phyloP scores from a whole-genome alignment of 1,284 basidiomycete genomes.

The Ceratobasidium sp. region DNA sequence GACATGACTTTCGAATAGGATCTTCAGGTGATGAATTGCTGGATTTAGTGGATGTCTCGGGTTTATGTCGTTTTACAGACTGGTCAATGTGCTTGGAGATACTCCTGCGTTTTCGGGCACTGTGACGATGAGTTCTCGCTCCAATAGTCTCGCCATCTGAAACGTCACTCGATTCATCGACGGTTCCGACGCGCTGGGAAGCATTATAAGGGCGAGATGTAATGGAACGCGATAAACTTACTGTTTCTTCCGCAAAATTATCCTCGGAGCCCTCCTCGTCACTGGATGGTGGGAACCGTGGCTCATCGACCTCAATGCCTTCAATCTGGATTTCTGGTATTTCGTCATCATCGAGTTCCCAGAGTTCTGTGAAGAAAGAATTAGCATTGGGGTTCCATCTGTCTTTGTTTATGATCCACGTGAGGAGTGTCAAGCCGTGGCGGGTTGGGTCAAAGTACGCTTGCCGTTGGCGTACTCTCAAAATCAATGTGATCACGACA shows the following conservation, averaged over 20 bases:
- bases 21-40: background rate
- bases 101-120: constrained; percentile 34
- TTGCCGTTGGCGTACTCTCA: constrained; percentile 32
- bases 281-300: background rate
- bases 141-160: constrained; percentile 29
- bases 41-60: background rate
- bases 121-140: constrained; percentile 15
- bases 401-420: background rate
- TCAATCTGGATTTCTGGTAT: constrained; percentile 16
- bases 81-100: constrained; percentile 27
- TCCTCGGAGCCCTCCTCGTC: constrained; percentile 37
- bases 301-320: background rate
- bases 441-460: background rate
- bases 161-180: background rate
- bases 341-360: constrained; percentile 40
- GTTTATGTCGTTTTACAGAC: constrained; percentile 11
- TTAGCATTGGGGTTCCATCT: background rate
- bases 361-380: constrained; percentile 30
- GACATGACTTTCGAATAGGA: constrained; percentile 33
- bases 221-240: background rate
- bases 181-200: background rate
- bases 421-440: too few relatives aligned
- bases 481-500: background rate
- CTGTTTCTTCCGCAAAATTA: constrained; percentile 18
- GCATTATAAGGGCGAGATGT: background rate